phyloP scores from a whole-genome alignment of 2,329 filamentous ascomycete genomes.

The Thelonectria rubi region DNA sequence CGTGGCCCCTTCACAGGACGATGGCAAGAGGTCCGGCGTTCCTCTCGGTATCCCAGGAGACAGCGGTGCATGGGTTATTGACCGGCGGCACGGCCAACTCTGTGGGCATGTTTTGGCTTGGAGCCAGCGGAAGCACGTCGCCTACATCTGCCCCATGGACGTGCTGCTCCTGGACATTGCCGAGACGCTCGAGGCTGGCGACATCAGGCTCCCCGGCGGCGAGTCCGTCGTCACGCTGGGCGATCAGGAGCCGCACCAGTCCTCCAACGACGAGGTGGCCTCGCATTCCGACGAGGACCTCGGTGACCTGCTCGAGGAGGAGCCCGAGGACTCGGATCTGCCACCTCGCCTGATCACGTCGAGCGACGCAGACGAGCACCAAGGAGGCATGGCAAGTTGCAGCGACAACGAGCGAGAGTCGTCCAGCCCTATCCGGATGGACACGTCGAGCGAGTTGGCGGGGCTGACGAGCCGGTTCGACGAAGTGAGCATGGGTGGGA shows the following conservation, averaged over 20 bases:
- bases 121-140: conserved; percentile 80
- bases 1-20: conserved; percentile 36
- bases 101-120: conserved; percentile 92
- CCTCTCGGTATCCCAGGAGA: conserved; percentile 81
- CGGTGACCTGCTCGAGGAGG: conserved; percentile 44
- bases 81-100: conserved; percentile 78
- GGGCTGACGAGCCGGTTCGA: conserved; percentile 45
- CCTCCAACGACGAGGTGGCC: conserved; percentile 22
- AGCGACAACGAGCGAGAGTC: conserved; percentile 34
- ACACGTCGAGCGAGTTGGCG: conserved; percentile 41
- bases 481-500: conserved; percentile 46
- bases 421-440: conserved; percentile 42
- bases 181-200: conserved; percentile 74
- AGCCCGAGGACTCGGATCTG: conserved; percentile 29
- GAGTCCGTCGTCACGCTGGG: conserved; percentile 51
- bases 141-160: conserved; percentile 97
- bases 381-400: conserved; percentile 28
- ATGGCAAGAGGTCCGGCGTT: conserved; percentile 32
- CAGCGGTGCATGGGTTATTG: conserved; percentile 91
- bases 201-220: conserved; percentile 76
- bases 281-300: conserved; percentile 37
- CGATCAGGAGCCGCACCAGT: conserved; percentile 17
- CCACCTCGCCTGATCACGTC: conserved; percentile 28
- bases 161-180: conserved; percentile 86
- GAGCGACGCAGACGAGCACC: conserved; percentile 21